These are phyloP conservation scores for Acorus calamus DNA, from an alignment of 106 monocot species.

Conservation along the genomic window DNA sequence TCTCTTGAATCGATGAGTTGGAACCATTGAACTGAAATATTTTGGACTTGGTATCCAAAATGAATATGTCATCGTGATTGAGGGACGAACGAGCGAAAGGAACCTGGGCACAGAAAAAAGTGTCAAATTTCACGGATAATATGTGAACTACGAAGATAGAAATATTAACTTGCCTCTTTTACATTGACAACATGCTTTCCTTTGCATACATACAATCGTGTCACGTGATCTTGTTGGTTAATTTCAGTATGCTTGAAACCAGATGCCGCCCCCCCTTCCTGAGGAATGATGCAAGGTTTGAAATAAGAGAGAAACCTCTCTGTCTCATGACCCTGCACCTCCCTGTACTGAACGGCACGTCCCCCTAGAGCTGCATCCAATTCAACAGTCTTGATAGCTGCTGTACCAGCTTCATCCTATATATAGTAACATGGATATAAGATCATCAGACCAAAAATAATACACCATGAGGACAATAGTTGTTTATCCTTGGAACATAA, in stretches of 20 bases:
- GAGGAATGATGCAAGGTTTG: constrained; percentile 56
- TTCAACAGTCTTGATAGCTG: constrained; percentile 46
- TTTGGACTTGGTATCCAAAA: constrained; percentile 49
- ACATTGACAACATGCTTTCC: constrained; percentile 53
- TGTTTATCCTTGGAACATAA: too few relatives aligned
- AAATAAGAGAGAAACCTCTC: constrained; percentile 55
- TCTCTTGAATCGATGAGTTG: constrained; percentile 53
- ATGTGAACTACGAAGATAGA: not conserved
- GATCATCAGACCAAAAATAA: not conserved
- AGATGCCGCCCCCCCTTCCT: constrained; percentile 34
- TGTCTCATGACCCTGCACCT: constrained; percentile 38
- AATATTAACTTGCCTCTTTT: constrained; percentile 31
- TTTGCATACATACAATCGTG: constrained; percentile 41
- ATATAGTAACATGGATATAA: not conserved
- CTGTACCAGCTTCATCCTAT: constrained; percentile 46
- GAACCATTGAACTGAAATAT: constrained; percentile 60
- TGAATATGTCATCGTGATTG: constrained; percentile 53
- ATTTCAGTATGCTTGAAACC: constrained; percentile 37
- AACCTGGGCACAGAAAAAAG: constrained; percentile 21
- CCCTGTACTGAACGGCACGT: constrained; percentile 43
- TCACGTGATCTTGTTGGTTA: constrained; percentile 27
- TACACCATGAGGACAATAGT: not conserved
- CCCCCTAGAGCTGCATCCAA: constrained; percentile 48
- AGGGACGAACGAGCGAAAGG: constrained; percentile 40
- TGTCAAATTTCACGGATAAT: not conserved